A percentile compares a stretch with the other conserved stretches of the same genome.
These are phyloP conservation scores for Hysterangium stoloniferum DNA, from an alignment of 768 basidiomycete genomes.

Conservation along the genomic window DNA sequence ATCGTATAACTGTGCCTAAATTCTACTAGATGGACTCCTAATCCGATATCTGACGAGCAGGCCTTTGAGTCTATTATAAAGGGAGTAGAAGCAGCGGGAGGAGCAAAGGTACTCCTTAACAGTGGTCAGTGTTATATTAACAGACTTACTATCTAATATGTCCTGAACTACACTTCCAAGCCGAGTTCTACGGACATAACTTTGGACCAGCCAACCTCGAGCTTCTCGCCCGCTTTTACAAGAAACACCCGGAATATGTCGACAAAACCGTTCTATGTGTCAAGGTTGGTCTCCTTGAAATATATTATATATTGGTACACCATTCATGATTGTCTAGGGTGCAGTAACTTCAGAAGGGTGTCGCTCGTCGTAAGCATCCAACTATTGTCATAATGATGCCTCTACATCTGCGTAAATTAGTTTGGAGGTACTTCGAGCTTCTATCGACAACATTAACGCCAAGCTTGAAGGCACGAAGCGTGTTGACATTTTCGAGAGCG, in stretches of 20 bases:
- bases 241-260: slow-evolving; percentile 34
- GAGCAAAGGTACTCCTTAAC: slow-evolving; percentile 43
- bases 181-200: slow-evolving; percentile 50
- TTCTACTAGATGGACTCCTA: slow-evolving; percentile 33
- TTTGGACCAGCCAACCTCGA: slow-evolving; percentile 36
- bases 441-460: slow-evolving; percentile 37
- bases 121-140: slow-evolving; percentile 30
- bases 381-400: too few species aligned
- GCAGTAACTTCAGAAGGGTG: too few species aligned
- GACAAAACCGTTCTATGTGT: slow-evolving; percentile 42
- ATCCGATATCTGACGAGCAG: slow-evolving; percentile 44
- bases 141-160: background rate
- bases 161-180: too few species aligned
- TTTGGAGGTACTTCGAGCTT: slow-evolving; percentile 37
- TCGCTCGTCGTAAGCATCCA: background rate
- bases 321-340: too few species aligned
- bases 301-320: slow-evolving; percentile 12
- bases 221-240: slow-evolving; percentile 43
- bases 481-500: slow-evolving; percentile 50
- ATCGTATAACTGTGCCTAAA: background rate
- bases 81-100: slow-evolving; percentile 36
- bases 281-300: slow-evolving; percentile 28
- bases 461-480: slow-evolving; percentile 44
- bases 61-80: slow-evolving; percentile 56
- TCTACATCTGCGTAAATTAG: too few species aligned